These are phyloP conservation scores for Lasiodiplodia gonubiensis DNA, from an alignment of 2,329 filamentous ascomycete species.

Conservation along the genomic window DNA sequence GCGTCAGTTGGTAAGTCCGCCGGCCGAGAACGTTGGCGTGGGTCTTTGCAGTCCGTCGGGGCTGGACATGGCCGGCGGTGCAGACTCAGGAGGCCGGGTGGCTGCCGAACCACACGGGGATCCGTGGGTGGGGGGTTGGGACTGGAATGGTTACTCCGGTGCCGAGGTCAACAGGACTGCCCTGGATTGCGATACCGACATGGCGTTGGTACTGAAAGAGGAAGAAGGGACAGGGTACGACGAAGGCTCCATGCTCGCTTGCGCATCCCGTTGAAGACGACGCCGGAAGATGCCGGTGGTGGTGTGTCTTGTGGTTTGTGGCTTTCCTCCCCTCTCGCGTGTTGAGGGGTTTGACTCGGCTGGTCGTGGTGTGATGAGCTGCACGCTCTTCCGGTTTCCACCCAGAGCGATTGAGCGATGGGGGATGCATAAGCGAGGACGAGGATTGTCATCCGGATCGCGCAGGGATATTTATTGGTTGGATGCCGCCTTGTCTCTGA, in stretches of 20 bases:
- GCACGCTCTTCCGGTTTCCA: not conserved
- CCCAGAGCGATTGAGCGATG: not conserved
- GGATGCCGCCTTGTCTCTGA: not conserved
- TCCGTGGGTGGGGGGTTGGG: not conserved
- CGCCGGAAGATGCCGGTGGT: not conserved
- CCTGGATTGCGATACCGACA: not conserved
- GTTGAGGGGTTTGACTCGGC: not conserved
- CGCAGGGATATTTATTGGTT: constrained; percentile 1
- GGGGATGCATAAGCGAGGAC: not conserved
- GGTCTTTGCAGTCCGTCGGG: not conserved
- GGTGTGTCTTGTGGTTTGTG: not conserved
- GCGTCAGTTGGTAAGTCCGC: constrained; percentile 1
- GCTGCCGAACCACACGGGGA: not conserved
- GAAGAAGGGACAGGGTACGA: not conserved
- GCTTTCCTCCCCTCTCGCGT: not conserved
- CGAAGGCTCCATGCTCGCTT: not conserved
- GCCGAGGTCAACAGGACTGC: not conserved
- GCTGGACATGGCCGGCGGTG: not conserved
- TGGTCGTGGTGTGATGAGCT: not conserved
- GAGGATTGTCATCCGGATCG: not conserved
- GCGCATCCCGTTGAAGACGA: not conserved
- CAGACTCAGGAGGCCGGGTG: not conserved
- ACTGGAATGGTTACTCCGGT: not conserved
- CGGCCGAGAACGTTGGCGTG: not conserved
- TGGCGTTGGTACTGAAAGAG: not conserved